Base-by-base conservation (phyloP, 2,329 filamentous ascomycete genomes). In the Conoideocrella luteorostrata region DNA sequence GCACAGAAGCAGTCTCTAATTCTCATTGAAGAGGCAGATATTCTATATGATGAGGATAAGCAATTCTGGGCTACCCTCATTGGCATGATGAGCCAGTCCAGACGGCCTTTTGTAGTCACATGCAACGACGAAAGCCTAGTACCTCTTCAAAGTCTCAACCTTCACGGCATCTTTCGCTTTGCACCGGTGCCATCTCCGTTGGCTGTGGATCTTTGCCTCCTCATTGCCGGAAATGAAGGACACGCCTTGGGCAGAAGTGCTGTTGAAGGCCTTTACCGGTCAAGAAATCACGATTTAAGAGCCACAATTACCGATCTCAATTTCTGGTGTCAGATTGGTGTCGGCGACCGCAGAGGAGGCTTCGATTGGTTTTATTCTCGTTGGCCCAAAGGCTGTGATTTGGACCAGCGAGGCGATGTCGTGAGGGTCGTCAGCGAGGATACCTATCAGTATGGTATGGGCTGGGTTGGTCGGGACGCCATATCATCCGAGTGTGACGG, bases 251-350 rank as follows among this genome's bases (percentile, higher is more conserved):
- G 74, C 30, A 77, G 88, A 32, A 61, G 77, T 21, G 79, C 87
- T 0, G 74, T 95, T 1, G 71, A 75, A 41, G 69, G 77, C 6
- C 72, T 98, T 3, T 95, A 89, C 56, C 70, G 75, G 42, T 78
- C 79, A 12, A 84, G 86, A 42, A 62, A 74, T 2, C 66, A 74
- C 22, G 93, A 98, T 59, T 67, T 98, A 11, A 82, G 93, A 43
- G 88, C 84, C 18, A 82, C 84, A 2, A 79, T 98, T 39, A 82
- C 77, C 44, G 89, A 97, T 48, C 74, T 98, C 22, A 84, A 95
- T 59, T 93, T 94, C 59, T 98, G 91, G 91, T 98, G 94, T 60
- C 93, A 98, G 61, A 89, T 97, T 65, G 88, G 85, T 0, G 80
- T 98, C 9, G 94, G 93, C 5, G 93, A 95, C 59, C 73, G 80